phyloP scores from a whole-genome alignment of 1,284 basidiomycete species.

The Puccinia coronata region DNA sequence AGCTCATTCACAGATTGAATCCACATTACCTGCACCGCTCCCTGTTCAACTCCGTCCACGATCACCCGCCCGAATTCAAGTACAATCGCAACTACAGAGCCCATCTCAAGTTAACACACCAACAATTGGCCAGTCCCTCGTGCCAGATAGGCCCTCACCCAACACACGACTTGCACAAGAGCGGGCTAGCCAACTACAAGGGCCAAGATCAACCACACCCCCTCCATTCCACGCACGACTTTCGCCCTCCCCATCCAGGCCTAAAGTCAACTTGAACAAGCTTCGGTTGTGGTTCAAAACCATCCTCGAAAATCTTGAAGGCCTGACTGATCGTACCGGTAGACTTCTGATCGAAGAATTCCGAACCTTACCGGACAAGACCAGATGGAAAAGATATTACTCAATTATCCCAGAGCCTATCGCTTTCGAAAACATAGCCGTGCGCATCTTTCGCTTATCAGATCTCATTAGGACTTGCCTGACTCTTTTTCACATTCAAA shows the following conservation, averaged over 20 bases:
- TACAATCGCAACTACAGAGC: background rate
- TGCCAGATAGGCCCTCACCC: background rate
- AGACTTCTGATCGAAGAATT: slow-evolving; percentile 53
- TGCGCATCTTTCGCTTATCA: slow-evolving; percentile 22
- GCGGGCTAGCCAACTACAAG: background rate
- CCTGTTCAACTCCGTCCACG: background rate
- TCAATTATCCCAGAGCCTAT: slow-evolving; percentile 52
- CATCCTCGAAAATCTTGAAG: slow-evolving; percentile 14
- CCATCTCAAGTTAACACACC: slow-evolving; percentile 8
- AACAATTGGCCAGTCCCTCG: background rate
- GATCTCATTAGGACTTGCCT: background rate
- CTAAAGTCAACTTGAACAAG: background rate
- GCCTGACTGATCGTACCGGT: slow-evolving; percentile 49
- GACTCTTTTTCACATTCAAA: background rate
- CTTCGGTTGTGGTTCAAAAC: slow-evolving; percentile 28
- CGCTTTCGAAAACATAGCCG: slow-evolving; percentile 52
- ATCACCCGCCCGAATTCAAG: slow-evolving; percentile 16
- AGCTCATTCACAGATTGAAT: background rate
- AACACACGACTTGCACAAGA: background rate
- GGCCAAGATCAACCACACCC: background rate
- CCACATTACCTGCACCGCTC: background rate
- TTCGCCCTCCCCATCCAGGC: background rate
- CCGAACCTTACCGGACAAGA: slow-evolving; percentile 52
- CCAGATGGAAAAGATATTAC: slow-evolving; percentile 55
- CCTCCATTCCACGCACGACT: background rate